A percentile compares a stretch with the other conserved stretches of the same genome.
Evolutionary conservation across 1,139 yeast species (phyloP).

Genomic region (Waltiozyma sp.): DNA sequence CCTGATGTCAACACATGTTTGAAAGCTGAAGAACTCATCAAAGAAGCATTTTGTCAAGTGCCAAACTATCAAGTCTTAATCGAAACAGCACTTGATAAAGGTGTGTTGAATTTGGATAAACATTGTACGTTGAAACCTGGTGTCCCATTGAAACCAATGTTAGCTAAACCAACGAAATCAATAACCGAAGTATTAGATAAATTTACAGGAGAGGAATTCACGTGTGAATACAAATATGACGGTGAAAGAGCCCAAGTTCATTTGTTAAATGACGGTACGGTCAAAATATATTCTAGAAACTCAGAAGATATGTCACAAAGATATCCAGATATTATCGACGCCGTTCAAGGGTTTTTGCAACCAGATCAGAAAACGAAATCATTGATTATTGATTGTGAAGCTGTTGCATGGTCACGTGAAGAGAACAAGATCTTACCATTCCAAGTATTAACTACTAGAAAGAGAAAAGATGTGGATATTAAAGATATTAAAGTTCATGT

Average conservation of each 20-base stretch:
- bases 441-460: conserved; percentile 85
- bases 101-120: conserved; percentile 53
- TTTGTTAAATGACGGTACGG: conserved; percentile 51
- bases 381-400: conserved; percentile 86
- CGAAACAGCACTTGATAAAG: conserved; percentile 51
- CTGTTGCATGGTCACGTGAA: conserved; percentile 94
- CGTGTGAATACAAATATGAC: conserved; percentile 94
- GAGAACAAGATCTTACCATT: conserved; percentile 75
- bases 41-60: conserved; percentile 82
- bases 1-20: conserved; percentile 28
- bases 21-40: conserved; percentile 64
- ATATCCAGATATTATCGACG: conserved; percentile 79
- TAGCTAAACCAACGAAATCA: conserved; percentile 94
- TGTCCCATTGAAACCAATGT: conserved; percentile 92
- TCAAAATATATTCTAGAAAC: conserved; percentile 80
- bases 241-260: conserved; percentile 98
- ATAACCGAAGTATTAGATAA: conserved; percentile 83
- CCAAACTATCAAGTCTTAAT: conserved; percentile 84
- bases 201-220: conserved; percentile 74
- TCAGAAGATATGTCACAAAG: conserved; percentile 95
- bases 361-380: conserved; percentile 29
- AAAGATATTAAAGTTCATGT: conserved; percentile 84
- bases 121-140: conserved; percentile 80
- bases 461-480: conserved; percentile 83
- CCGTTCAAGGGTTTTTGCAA: conserved; percentile 49